Evolutionary conservation across 495 filamentous ascomycete species (phyloP).

Genomic region (Penicillium chermesinum): DNA sequence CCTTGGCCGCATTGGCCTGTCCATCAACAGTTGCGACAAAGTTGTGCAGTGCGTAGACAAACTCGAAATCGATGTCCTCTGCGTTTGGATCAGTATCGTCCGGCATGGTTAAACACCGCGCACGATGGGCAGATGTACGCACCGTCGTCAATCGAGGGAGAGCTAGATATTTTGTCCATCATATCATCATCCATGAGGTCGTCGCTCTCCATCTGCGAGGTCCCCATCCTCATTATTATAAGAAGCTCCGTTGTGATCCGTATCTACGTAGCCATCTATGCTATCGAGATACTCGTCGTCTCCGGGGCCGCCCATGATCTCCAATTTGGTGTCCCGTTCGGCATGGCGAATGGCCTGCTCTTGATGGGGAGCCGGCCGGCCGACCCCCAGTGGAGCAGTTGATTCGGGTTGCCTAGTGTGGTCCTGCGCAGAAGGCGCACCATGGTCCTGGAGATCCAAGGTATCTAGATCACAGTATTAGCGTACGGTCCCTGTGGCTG

Average conservation of each 20-base stretch:
- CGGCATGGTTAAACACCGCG: background rate
- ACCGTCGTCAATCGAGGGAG: slow-evolving; percentile 98
- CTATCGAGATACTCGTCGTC: slow-evolving; percentile 47
- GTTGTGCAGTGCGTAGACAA: slow-evolving; percentile 96
- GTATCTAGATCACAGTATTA: slow-evolving; percentile 63
- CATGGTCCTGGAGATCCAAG: slow-evolving; percentile 84
- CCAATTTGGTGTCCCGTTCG: slow-evolving; percentile 65
- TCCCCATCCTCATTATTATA: slow-evolving; percentile 58
- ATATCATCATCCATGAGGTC: slow-evolving; percentile 80
- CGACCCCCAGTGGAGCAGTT: slow-evolving; percentile 46
- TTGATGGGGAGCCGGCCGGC: slow-evolving; percentile 75
- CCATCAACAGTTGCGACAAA: slow-evolving; percentile 98
- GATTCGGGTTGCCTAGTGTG: slow-evolving; percentile 54
- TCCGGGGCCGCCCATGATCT: slow-evolving; percentile 50
- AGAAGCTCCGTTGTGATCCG: slow-evolving; percentile 31
- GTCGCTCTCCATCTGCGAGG: slow-evolving; percentile 69
- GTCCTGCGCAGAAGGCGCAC: slow-evolving; percentile 76
- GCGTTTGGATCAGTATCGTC: slow-evolving; percentile 58
- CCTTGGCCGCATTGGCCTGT: slow-evolving; percentile 96
- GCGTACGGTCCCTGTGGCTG: slow-evolving; percentile 1
- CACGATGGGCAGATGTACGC: slow-evolving; percentile 33
- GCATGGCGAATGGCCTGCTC: slow-evolving; percentile 75
- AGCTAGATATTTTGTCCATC: slow-evolving; percentile 97
- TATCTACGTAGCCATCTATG: slow-evolving; percentile 40
- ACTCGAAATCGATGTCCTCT: slow-evolving; percentile 99